These are phyloP conservation scores for Wickerhamiella bombiphila DNA, from an alignment of 805 yeast species.

Conservation along the genomic window DNA sequence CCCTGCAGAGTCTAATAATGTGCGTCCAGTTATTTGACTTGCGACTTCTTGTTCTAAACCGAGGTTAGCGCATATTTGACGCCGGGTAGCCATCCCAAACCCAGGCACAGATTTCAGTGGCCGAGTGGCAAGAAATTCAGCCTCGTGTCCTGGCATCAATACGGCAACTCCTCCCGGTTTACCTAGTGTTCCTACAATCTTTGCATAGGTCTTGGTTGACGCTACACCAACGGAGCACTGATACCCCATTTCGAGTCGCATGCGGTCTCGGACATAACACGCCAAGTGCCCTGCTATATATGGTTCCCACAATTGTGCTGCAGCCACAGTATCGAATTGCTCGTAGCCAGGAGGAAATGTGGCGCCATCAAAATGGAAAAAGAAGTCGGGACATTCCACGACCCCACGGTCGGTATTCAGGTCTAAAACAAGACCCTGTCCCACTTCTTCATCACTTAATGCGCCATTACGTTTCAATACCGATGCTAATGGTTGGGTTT, in stretches of 20 bases:
- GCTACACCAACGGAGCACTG: slow-evolving; percentile 23
- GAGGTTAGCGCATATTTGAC: background rate
- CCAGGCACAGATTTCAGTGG: slow-evolving; percentile 18
- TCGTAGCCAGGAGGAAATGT: slow-evolving; percentile 13
- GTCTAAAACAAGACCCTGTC: slow-evolving; percentile 7
- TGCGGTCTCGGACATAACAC: slow-evolving; percentile 16
- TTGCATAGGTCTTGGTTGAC: slow-evolving; percentile 18
- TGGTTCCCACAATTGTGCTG: slow-evolving; percentile 3
- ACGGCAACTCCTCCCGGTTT: slow-evolving; percentile 22
- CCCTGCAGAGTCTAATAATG: slow-evolving; percentile 3
- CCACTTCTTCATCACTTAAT: slow-evolving; percentile 13
- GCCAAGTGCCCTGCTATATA: slow-evolving; percentile 22
- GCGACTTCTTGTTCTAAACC: background rate
- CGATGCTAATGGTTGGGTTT: background rate
- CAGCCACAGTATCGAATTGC: slow-evolving; percentile 1
- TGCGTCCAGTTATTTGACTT: slow-evolving; percentile 6
- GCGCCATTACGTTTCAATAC: background rate
- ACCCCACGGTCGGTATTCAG: background rate
- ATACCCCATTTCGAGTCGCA: slow-evolving; percentile 18
- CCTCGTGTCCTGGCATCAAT: slow-evolving; percentile 16
- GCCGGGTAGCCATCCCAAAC: slow-evolving; percentile 14
- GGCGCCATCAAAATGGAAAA: slow-evolving; percentile 17
- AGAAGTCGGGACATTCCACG: slow-evolving; percentile 18
- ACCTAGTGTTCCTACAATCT: slow-evolving; percentile 20
- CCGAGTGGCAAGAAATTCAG: slow-evolving; percentile 13